Conservation (phyloP, 306 rosid genomes). For the Dalbergia cochinchinensis region DNA sequence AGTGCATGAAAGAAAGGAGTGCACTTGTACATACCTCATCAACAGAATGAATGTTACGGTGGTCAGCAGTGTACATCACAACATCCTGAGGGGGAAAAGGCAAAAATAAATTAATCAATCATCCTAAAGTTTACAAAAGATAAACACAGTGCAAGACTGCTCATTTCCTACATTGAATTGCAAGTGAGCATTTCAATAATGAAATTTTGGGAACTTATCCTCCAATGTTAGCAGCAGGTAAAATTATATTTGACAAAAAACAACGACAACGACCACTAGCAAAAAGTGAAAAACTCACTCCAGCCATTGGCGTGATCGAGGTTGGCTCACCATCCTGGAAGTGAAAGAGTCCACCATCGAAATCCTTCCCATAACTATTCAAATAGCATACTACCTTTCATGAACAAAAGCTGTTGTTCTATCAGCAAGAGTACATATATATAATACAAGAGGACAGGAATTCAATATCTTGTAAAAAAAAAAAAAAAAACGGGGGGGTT, state of each 20-base stretch:
- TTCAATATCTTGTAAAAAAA: not conserved
- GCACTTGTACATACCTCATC: slow-evolving; percentile 75
- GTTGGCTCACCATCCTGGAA: slow-evolving; percentile 82
- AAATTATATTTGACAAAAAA: not conserved
- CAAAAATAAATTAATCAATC: slow-evolving; percentile 5
- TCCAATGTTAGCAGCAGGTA: not conserved
- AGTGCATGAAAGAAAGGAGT: slow-evolving; percentile 7
- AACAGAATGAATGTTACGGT: slow-evolving; percentile 79
- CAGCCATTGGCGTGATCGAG: slow-evolving; percentile 68
- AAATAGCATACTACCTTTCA: slow-evolving; percentile 92
- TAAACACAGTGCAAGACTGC: slow-evolving; percentile 23
- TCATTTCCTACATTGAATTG: slow-evolving; percentile 5
- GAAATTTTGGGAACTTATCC: not conserved
- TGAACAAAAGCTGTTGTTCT: slow-evolving; percentile 14
- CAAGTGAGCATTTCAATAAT: slow-evolving; percentile 6
- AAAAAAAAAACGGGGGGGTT: not conserved
- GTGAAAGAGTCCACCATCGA: slow-evolving; percentile 84
- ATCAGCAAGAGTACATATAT: slow-evolving; percentile 30
- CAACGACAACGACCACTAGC: not conserved
- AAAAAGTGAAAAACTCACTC: slow-evolving; percentile 66
- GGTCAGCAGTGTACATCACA: slow-evolving; percentile 84
- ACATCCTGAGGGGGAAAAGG: slow-evolving; percentile 67
- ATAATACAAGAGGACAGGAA: slow-evolving; percentile 1
- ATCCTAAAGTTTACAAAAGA: slow-evolving; percentile 9
- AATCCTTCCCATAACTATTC: slow-evolving; percentile 73